Evolutionary conservation across 2,329 filamentous ascomycete genomes (phyloP), one percentile per base, ranked within the genome.

Genomic region (Fusarium fracticaudum): DNA sequence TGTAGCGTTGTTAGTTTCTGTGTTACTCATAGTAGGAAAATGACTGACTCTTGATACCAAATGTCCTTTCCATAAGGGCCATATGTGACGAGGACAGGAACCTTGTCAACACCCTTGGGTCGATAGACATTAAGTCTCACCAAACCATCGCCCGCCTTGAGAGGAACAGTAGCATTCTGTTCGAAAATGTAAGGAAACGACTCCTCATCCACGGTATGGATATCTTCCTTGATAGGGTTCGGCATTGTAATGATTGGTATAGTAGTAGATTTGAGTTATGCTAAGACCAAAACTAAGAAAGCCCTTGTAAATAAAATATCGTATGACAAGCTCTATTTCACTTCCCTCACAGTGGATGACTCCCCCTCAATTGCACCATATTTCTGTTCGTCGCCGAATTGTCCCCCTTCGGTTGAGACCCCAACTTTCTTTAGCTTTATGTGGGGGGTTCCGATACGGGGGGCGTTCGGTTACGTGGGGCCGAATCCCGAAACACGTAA

Each of bases 1-100:
- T 84, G 20, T 35, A 26, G 20, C 15, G 10, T 8, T 45, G 12
- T 71, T 35, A 60, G 44, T 44, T 35, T 1, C 1, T 17, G 1
- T 35, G 1, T 1, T 35, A 9, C 3, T 35, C 33, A 35, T 35
- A 35, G 33, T 8, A 35, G 14, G 33, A 35, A 3, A 35, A 17
- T 35, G 33, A 35, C 33, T 35, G 33, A 35, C 84, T 86, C 83
- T 65, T 85, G 84, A 78, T 93, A 93, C 26, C 86, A 88, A 41
- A 93, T 92, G 74, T 94, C 91, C 75, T 94, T 94, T 51, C 92
- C 92, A 72, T 94, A 94, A 0, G 92, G 92, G 0, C 92, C 92
- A 72, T 94, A 94, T 0, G 91, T 94, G 5, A 92, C 88, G 14
- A 94, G 79, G 0, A 92, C 91, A 0, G 92, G 92, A 4, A 71